A percentile compares a stretch with the other conserved stretches of the same genome.
Conservation (phyloP, 2,329 filamentous ascomycete genomes). For the Bipolaris zeicola region DNA sequence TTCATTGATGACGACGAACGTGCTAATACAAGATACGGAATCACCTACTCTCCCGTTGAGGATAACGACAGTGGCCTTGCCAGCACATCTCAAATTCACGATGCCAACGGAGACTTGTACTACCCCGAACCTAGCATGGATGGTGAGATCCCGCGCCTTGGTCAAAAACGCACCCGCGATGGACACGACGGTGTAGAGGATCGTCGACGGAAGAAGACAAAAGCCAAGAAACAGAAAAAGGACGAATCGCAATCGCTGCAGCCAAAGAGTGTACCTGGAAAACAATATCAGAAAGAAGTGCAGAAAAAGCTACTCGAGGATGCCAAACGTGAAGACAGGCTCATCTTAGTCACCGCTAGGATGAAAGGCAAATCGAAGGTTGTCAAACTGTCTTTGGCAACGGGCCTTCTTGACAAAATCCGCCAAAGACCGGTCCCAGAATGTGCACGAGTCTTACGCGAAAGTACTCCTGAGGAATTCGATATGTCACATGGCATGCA, state of each 20-base stretch:
- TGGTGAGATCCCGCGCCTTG: conserved; percentile 39
- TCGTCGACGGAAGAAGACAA: conserved; percentile 23
- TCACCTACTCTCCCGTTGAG: conserved; percentile 50
- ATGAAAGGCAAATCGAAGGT: conserved; percentile 54
- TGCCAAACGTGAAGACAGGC: conserved; percentile 52
- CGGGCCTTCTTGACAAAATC: conserved; percentile 46
- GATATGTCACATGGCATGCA: conserved; percentile 28
- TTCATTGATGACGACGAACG: conserved; percentile 51
- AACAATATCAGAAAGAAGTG: conserved; percentile 56
- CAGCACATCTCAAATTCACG: conserved; percentile 8
- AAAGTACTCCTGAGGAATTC: conserved; percentile 28
- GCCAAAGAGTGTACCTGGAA: conserved; percentile 52
- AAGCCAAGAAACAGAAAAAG: conserved; percentile 35
- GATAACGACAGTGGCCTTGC: conserved; percentile 24
- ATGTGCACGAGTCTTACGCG: conserved; percentile 26
- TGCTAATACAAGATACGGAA: conserved; percentile 45
- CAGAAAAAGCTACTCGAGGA: conserved; percentile 52
- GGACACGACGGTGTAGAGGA: conserved; percentile 38
- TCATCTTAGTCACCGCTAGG: conserved; percentile 53
- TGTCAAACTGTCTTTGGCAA: conserved; percentile 49
- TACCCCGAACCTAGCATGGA: conserved; percentile 33
- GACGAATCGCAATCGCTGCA: conserved; percentile 43
- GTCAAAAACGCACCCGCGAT: conserved; percentile 39
- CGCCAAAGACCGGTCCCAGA: conserved; percentile 38
- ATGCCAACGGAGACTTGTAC: conserved; percentile 25